Evolutionary conservation across 306 rosid species (phyloP).

Genomic region (Myrica gale): DNA sequence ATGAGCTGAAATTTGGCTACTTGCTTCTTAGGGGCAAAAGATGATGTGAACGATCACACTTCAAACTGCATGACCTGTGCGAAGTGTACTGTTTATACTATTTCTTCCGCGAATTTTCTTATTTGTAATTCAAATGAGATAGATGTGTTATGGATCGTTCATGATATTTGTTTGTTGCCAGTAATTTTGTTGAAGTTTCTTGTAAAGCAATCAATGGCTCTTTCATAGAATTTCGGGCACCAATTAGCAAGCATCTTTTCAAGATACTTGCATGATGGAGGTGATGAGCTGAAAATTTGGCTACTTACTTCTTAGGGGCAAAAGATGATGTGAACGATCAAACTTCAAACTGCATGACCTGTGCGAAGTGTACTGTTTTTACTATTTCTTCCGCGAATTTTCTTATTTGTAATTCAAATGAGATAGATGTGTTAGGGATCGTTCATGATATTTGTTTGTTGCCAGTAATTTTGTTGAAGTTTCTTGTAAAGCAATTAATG

Average conservation of each 20-base stretch:
- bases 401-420: not conserved
- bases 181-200: conserved; percentile 7
- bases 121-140: not conserved
- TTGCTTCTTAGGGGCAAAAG: not conserved
- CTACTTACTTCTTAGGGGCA: not conserved
- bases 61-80: not conserved
- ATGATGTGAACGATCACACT: not conserved
- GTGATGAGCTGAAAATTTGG: not conserved
- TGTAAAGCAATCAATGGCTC: not conserved
- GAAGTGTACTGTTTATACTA: not conserved
- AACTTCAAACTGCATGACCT: not conserved
- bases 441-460: not conserved
- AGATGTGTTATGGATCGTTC: not conserved
- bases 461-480: conserved; percentile 5
- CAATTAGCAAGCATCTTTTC: not conserved
- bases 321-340: not conserved
- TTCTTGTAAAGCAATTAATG: not conserved
- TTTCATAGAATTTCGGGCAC: not conserved
- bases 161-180: not conserved
- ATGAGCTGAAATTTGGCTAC: not conserved
- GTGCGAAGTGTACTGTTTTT: not conserved
- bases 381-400: not conserved
- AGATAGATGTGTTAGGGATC: not conserved
- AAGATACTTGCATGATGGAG: not conserved
- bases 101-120: not conserved